A percentile compares a stretch with the other conserved stretches of the same genome.
Evolutionary conservation across 2,329 filamentous ascomycete species (phyloP).

Genomic region (Volutella citrinella): DNA sequence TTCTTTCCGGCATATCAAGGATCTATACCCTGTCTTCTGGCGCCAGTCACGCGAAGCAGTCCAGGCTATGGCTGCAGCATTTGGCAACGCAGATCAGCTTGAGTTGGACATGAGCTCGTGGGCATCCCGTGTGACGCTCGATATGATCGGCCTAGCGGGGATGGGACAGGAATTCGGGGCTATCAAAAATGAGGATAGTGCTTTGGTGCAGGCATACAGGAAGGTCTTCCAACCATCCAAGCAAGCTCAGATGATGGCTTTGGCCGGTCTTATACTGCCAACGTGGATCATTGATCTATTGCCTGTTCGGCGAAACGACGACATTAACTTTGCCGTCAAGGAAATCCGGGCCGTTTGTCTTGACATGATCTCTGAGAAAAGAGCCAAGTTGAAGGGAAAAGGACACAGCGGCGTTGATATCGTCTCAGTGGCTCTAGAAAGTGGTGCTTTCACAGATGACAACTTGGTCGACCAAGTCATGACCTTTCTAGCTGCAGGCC

Average conservation of each 20-base stretch:
- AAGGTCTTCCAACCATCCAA: slow-evolving; percentile 51
- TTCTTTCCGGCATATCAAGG: slow-evolving; percentile 79
- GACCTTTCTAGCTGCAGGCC: slow-evolving; percentile 82
- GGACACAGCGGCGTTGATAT: slow-evolving; percentile 65
- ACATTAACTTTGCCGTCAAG: slow-evolving; percentile 52
- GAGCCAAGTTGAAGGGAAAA: slow-evolving; percentile 46
- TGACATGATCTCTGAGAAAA: slow-evolving; percentile 70
- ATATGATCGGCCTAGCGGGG: slow-evolving; percentile 72
- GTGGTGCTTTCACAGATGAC: slow-evolving; percentile 72
- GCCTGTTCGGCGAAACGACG: slow-evolving; percentile 69
- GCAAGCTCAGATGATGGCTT: slow-evolving; percentile 51
- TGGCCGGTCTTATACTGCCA: slow-evolving; percentile 63
- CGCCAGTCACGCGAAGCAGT: slow-evolving; percentile 67
- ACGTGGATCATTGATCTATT: slow-evolving; percentile 58
- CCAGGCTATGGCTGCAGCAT: slow-evolving; percentile 50
- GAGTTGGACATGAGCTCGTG: slow-evolving; percentile 59
- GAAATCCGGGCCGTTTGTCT: slow-evolving; percentile 65
- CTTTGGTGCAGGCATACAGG: slow-evolving; percentile 57
- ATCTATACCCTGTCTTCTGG: slow-evolving; percentile 85
- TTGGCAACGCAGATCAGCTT: slow-evolving; percentile 30
- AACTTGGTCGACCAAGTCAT: slow-evolving; percentile 85
- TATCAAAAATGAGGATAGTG: slow-evolving; percentile 56
- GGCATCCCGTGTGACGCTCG: slow-evolving; percentile 67
- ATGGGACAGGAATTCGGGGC: slow-evolving; percentile 70
- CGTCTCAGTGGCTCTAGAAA: slow-evolving; percentile 74